Conservation (phyloP, 768 basidiomycete species). For the Amanita pallidorosea region DNA sequence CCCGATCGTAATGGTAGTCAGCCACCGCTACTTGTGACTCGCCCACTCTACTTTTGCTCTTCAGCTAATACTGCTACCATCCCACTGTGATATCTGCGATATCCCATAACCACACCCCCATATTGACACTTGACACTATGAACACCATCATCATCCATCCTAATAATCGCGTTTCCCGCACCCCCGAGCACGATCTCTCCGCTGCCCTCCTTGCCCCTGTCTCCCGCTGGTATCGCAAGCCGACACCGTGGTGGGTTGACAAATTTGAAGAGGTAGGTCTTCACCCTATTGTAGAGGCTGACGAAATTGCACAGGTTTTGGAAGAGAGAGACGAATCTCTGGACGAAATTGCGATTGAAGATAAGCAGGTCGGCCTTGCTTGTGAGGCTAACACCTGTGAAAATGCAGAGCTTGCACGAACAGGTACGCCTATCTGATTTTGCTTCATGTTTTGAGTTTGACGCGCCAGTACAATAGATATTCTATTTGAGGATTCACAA, state of each 20-base stretch:
- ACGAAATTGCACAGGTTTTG: too few species aligned
- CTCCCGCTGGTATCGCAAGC: too few species aligned
- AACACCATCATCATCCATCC: background rate
- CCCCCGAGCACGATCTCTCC: background rate
- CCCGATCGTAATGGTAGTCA: background rate
- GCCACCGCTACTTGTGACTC: background rate
- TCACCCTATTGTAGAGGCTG: background rate
- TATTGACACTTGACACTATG: too few species aligned
- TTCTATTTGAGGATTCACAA: too few species aligned
- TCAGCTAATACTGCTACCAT: background rate
- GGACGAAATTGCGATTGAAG: too few species aligned
- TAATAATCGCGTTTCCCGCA: background rate
- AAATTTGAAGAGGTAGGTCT: background rate
- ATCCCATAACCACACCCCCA: background rate
- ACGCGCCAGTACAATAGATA: too few species aligned
- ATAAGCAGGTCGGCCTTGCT: too few species aligned
- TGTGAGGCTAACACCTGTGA: too few species aligned
- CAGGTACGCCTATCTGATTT: too few species aligned
- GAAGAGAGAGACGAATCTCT: too few species aligned
- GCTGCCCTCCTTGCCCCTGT: background rate
- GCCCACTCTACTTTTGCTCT: slow-evolving; percentile 3
- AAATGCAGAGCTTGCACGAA: too few species aligned
- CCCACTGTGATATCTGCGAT: background rate
- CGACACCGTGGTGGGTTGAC: background rate
- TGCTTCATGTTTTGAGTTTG: too few species aligned